A percentile compares a stretch with the other conserved stretches of the same genome.
phyloP scores from a whole-genome alignment of 257 asterid genomes.

The Nicotiana tomentosiformis region DNA sequence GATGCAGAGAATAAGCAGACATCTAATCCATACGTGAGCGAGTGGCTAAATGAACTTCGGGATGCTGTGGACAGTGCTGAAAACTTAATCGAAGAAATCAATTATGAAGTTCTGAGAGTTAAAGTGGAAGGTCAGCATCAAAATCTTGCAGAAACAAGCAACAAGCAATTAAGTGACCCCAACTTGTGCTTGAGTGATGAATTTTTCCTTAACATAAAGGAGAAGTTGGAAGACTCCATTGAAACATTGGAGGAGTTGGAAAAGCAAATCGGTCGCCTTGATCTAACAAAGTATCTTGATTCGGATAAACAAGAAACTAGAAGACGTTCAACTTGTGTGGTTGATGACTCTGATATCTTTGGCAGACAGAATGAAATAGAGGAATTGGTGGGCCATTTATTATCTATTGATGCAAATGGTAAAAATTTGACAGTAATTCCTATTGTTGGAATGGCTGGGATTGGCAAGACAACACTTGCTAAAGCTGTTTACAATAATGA shows the following conservation, averaged over 20 bases:
- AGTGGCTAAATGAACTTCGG: conserved; percentile 12
- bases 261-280: background rate
- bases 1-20: conserved; percentile 20
- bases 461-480: conserved; percentile 62
- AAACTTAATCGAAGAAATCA: conserved; percentile 13
- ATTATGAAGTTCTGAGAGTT: conserved; percentile 11
- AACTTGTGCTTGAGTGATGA: background rate
- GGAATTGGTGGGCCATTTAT: background rate
- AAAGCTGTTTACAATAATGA: conserved; percentile 41
- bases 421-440: background rate
- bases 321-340: conserved; percentile 17
- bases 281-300: background rate
- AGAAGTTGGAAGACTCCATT: background rate
- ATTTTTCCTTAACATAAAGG: background rate
- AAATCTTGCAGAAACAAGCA: too few relatives aligned
- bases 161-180: background rate
- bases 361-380: conserved; percentile 10
- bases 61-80: background rate
- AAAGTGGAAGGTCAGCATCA: background rate
- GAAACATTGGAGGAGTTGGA: background rate
- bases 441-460: conserved; percentile 29
- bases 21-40: background rate
- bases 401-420: background rate
- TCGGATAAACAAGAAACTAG: background rate
- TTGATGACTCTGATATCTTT: background rate